Conservation (phyloP, 2,329 filamentous ascomycete species). For the Diaporthe citri region DNA sequence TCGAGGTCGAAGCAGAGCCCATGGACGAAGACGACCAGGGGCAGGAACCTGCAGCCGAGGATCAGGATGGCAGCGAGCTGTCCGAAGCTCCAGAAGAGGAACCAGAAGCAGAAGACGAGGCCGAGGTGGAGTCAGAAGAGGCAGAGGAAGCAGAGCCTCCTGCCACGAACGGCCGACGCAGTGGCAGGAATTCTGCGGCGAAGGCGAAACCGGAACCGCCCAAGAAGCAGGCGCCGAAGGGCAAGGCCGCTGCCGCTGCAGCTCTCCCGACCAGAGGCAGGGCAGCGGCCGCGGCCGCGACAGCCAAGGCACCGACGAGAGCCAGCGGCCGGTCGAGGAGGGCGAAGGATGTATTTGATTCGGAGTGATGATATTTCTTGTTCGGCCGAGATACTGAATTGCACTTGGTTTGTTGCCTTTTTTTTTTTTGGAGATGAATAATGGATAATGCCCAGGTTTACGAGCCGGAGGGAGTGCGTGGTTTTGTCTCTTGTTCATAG, state of each 20-base stretch:
- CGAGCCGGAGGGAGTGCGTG: not conserved
- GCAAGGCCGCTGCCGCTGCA: slow-evolving; percentile 26
- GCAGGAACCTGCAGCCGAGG: slow-evolving; percentile 11
- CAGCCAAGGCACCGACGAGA: slow-evolving; percentile 20
- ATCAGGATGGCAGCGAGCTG: slow-evolving; percentile 38
- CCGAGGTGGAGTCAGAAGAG: slow-evolving; percentile 25
- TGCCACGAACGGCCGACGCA: slow-evolving; percentile 40
- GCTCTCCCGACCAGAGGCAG: slow-evolving; percentile 35
- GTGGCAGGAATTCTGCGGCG: slow-evolving; percentile 35
- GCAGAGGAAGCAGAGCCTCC: slow-evolving; percentile 34
- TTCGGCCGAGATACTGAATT: slow-evolving; percentile 5
- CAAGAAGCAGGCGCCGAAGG: slow-evolving; percentile 37
- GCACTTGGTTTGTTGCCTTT: not conserved
- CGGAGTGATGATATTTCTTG: slow-evolving; percentile 6
- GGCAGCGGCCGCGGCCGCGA: not conserved
- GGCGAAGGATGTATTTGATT: slow-evolving; percentile 38
- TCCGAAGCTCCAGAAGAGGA: slow-evolving; percentile 36
- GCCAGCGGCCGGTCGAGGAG: slow-evolving; percentile 32
- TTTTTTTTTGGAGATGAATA: slow-evolving; percentile 23
- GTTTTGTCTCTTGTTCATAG: not conserved
- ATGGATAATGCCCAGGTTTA: slow-evolving; percentile 19
- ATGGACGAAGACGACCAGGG: slow-evolving; percentile 31
- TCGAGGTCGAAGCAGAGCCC: slow-evolving; percentile 33
- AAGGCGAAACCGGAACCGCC: slow-evolving; percentile 37
- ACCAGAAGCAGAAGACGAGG: slow-evolving; percentile 15